Percentiles rank a stretch among this genome's conserved stretches.
Evolutionary conservation across 768 basidiomycete genomes (phyloP).

Genomic region (Udeniomyces megalosporus): DNA sequence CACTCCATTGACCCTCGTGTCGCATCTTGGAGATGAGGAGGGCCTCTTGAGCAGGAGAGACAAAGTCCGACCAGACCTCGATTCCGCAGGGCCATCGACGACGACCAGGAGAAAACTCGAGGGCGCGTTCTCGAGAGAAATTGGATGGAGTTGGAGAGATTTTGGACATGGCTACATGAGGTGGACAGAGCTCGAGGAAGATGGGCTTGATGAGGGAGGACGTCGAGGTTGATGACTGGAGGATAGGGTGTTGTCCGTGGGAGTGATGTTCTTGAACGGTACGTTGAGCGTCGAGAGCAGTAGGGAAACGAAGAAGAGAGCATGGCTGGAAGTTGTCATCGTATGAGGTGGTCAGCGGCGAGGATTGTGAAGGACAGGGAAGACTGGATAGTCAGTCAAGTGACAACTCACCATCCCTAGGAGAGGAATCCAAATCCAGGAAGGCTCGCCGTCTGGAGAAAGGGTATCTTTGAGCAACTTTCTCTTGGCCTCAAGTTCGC

Average conservation of each 20-base stretch:
- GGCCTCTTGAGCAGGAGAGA: constrained; percentile 5
- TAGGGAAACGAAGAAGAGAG: constrained; percentile 6
- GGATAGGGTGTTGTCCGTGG: not conserved
- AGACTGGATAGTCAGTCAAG: not conserved
- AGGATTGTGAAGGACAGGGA: not conserved
- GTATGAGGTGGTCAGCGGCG: not conserved
- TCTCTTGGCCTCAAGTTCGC: not conserved
- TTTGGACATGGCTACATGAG: not conserved
- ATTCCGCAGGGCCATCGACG: constrained; percentile 7
- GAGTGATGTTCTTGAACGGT: not conserved
- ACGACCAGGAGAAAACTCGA: constrained; percentile 6
- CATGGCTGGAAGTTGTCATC: constrained; percentile 9
- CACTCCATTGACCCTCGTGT: constrained; percentile 7
- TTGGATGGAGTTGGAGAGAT: not conserved
- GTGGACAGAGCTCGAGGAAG: constrained; percentile 10
- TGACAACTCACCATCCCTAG: not conserved
- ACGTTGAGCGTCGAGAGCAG: not conserved
- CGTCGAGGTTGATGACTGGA: not conserved
- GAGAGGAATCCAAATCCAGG: constrained; percentile 3
- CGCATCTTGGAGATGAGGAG: constrained; percentile 10
- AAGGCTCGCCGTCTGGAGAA: no score
- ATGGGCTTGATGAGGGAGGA: not conserved
- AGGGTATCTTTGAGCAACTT: not conserved
- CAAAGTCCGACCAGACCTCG: constrained; percentile 13
- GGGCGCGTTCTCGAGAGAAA: not conserved